Evolutionary conservation across 2,329 filamentous ascomycete species (phyloP), one percentile per base, ranked within the genome.

Genomic region (Cadophora sp.): DNA sequence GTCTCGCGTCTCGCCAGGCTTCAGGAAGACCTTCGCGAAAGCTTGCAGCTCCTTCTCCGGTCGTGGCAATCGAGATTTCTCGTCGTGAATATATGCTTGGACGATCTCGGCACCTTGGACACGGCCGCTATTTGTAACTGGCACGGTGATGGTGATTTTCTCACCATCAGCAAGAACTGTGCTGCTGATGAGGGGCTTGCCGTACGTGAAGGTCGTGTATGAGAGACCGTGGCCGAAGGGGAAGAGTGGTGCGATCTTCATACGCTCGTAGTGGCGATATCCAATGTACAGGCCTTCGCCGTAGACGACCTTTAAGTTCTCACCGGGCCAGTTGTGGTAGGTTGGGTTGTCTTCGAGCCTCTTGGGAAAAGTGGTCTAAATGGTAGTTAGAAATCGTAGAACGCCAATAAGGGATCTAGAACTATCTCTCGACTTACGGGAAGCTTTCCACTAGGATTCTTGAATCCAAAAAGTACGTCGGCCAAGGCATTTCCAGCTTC

Each of bases 141-240:
- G 82, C 3, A 89, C 79, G 0, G 80, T 81, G 55, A 77, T 67
- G 6, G 60, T 72, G 5, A 74, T 68, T 1, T 79, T 60, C 73
- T 76, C 79, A 66, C 81, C 72, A 51, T 82, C 73, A 46, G 79
- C 73, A 65, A 86, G 76, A 1, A 80, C 77, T 63, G 78, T 77
- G 1, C 77, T 74, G 73, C 80, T 83, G 64, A 90, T 81, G 3
- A 83, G 83, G 0, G 88, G 84, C 0, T 83, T 80, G 16, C 87
- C 87, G 74, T 92, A 90, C 58, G 85, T 83, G 76, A 93, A 93
- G 0, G 81, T 85, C 0, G 91, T 92, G 78, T 93, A 94, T 0
- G 89, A 91, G 8, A 93, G 83, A 1, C 91, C 91, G 76, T 92
- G 90, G 12, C 91, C 91, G 72, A 93, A 93, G 31, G 89, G 84